Base-by-base conservation (phyloP, 768 basidiomycete species). In the Amanita muscaria region DNA sequence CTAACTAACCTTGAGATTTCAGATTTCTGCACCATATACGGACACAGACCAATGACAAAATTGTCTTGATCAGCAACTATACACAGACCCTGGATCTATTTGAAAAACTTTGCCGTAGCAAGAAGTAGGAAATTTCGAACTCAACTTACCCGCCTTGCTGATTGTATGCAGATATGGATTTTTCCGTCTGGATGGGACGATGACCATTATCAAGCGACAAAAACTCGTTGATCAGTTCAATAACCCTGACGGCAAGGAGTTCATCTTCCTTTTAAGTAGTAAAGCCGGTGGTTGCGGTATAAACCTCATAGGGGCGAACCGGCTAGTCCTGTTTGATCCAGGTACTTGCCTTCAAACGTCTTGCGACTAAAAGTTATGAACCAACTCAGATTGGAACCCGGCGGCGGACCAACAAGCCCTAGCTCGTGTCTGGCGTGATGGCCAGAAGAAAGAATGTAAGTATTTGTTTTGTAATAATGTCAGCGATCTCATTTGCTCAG, bases 381-480 rank as follows among this genome's bases (percentile, higher is more conserved):
- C 19, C 16, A 33, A 7, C 25, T 16, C 48, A 92, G 93, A 97
- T 58, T 97, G 93, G 93, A 97, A 97, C 56, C 93, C 93, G 19
- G 94, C 94, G 8, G 90, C 93, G 21, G 94, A 99, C 63, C 96
- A 98, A 59, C 94, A 99, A 61, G 94, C 94, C 6, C 73, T 99
- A 4, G 94, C 94, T 34, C 90, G 94, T 60, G 94, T 99, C 7
- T 99, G 94, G 94, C 87, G 94, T 66, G 94, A 99, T 57, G 94
- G 94, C 0, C 94, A 98, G 63, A 99, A 96, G 79, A 98, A 98
- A 77, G 93, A 96, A 65, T 99, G 94, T 92, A 57, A 42, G 86
- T 58, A 4, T 7, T 16, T 23, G 23, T 11, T 24, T 5, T 4
- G 40, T 19, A 19, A 32, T 49, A 27, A 18, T 24, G 2, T 10